Base-by-base conservation (phyloP, 2,329 filamentous ascomycete species). In the Cryphonectria parasitica region DNA sequence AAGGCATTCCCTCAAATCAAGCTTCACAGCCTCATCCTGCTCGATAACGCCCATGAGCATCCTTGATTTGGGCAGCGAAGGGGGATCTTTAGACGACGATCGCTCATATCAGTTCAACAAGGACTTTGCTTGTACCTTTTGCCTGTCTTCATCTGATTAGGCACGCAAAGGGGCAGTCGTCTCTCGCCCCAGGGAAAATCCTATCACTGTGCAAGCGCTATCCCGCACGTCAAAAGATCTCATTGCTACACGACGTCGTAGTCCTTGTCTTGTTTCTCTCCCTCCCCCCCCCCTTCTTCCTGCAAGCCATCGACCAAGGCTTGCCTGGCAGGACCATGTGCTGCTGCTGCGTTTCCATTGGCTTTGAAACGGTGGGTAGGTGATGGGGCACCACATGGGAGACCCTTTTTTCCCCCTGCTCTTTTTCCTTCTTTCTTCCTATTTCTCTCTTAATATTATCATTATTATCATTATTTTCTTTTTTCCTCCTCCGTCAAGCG, bases 221-320 rank as follows among this genome's bases (percentile, higher is more conserved):
- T 69, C 68, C 65, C 61, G 65, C 71, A 68, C 68, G 68, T 72
- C 68, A 66, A 72, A 70, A 58, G 54, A 28, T 28, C n/a, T 28
- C 28, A 25, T 56, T 5, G 52, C 25, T 25, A 56, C n/a, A 56
- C 52, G 58, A 39, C 25, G 62, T 52, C 43, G 62, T 31, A 52
- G 39, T 34, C 28, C 25, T 64, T 34, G 34, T 3, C 34, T 8
- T n/a, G n/a, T 49, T 11, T 49, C 1, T 10, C 22, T n/a, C 8
- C 10, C 8, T 19, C n/a, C 7, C 11, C 7, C 10, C 8, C 7
- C 22, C 22, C 36, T 39, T 39, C 36, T 39, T 10, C 41, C 39
- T 64, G 43, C 62, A 45, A 64, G 43, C 45, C n/a, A 45, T 64
- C 28, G 28, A 19, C 8, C 25, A 64, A 64, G 39, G 52, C 52